Base-by-base conservation (phyloP, 768 basidiomycete species). In the Suillus americanus region DNA sequence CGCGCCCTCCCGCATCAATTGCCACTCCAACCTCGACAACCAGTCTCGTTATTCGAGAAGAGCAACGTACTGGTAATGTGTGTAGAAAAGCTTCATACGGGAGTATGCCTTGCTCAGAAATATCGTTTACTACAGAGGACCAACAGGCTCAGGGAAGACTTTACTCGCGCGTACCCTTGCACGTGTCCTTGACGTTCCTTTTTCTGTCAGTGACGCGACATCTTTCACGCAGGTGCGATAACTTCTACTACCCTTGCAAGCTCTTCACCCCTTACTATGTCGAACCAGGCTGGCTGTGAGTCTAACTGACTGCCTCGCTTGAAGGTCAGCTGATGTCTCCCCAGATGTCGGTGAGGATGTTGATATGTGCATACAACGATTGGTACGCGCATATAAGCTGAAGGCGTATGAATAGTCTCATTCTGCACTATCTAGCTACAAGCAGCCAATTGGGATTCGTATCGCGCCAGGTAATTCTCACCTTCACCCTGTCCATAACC, bases 291-390 rank as follows among this genome's bases (percentile, higher is more conserved):
- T 12, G 90, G 90, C 75, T 91, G 90, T 91, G 55, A 74, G 88
- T 82, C 57, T 56, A 55, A n/a, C 25, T 59, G 53, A 40, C 28
- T n/a, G 33, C 18, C 38, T 20, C 57, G 5, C 18, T 20, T 41
- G 57, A 41, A 41, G 40, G 16, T 37, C 3, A 55, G 45, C 67
- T 69, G 28, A 70, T 65, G 41, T 60, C 38, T 54, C 20, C 59
- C 35, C 68, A 95, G 92, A 97, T 78, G 94, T 99, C 54, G 96
- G 96, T 68, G 97, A 97, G 72, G 97, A 99, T 72, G 96, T 97
- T 9, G 97, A 99, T 66, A 90, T 90, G 82, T 89, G 92, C 51
- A 86, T 98, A 30, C 89, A 94, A 64, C 84, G 97, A 64, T 79
- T 98, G 71, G 92, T 90, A 54, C 48, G 37, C 3, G 61, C 37